Percentiles rank a stretch among this genome's conserved stretches.
These are phyloP conservation scores for Lipomyces yamanashiensis DNA, from an alignment of 805 yeast species.

Conservation along the genomic window DNA sequence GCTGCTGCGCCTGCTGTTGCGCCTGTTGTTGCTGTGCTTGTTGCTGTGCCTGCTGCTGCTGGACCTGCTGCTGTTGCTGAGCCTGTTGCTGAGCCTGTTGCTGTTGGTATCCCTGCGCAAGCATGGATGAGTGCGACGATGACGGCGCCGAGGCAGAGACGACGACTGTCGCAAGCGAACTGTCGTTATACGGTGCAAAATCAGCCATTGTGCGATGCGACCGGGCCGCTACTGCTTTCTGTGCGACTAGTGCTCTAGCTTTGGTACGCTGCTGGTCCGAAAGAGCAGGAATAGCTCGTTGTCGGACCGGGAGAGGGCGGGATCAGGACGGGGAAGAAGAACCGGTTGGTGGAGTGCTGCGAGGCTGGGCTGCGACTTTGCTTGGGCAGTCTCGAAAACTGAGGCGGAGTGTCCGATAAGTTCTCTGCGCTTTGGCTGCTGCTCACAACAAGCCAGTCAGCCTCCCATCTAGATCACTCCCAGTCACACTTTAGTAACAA, in stretches of 20 bases:
- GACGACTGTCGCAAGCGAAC: constrained; percentile 28
- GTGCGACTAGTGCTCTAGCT: neutral
- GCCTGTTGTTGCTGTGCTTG: constrained; percentile 25
- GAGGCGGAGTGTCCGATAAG: neutral
- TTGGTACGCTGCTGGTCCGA: neutral
- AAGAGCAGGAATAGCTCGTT: too few relatives aligned
- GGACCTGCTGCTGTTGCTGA: constrained; percentile 4
- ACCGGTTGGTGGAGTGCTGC: too few relatives aligned
- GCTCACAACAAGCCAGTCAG: too few relatives aligned
- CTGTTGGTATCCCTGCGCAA: constrained; percentile 16
- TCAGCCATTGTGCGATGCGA: constrained; percentile 24
- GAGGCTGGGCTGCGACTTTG: too few relatives aligned
- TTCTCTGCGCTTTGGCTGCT: neutral
- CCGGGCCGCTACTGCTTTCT: neutral
- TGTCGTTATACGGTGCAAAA: constrained; percentile 28
- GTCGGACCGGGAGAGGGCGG: too few relatives aligned
- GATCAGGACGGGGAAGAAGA: too few relatives aligned
- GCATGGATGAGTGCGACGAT: constrained; percentile 12
- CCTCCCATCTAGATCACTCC: too few relatives aligned
- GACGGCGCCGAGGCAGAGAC: constrained; percentile 14
- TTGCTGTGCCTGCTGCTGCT: constrained; percentile 38
- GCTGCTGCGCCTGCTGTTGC: constrained; percentile 18
- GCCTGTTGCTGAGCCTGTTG: neutral
- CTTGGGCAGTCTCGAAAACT: too few relatives aligned
- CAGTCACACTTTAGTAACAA: neutral